phyloP scores from a whole-genome alignment of 2,329 filamentous ascomycete species.

The Clonostachys sp. region DNA sequence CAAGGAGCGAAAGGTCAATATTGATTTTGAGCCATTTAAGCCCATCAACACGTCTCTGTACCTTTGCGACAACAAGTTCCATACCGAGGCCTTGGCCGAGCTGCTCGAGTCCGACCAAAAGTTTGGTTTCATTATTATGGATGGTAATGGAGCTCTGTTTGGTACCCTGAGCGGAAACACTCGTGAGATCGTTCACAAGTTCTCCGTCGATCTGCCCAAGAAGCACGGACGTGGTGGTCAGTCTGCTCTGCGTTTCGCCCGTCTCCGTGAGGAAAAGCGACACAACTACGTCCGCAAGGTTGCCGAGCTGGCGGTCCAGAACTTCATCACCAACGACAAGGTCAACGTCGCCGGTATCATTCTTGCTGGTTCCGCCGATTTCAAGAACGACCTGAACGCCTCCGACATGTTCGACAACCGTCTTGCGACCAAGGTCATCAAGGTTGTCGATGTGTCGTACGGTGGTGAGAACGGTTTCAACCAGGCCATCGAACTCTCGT shows the following conservation, averaged over 20 bases:
- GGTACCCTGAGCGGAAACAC: slow-evolving; percentile 97
- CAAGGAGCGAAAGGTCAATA: slow-evolving; percentile 99
- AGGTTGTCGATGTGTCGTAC: slow-evolving; percentile 98
- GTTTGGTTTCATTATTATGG: slow-evolving; percentile 99
- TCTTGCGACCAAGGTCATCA: slow-evolving; percentile 93
- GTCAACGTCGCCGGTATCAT: slow-evolving; percentile 96
- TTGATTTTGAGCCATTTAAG: slow-evolving; percentile 99
- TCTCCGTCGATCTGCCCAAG: slow-evolving; percentile 97
- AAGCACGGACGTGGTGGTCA: slow-evolving; percentile 99
- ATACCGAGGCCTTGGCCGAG: slow-evolving; percentile 95
- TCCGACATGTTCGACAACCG: slow-evolving; percentile 96
- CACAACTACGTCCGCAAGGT: slow-evolving; percentile 99
- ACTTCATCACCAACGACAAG: slow-evolving; percentile 98
- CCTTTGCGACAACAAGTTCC: slow-evolving; percentile 99
- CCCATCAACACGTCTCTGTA: slow-evolving; percentile 99
- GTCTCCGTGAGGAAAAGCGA: slow-evolving; percentile 98
- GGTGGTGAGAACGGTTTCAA: slow-evolving; percentile 99
- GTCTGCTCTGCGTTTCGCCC: slow-evolving; percentile 97
- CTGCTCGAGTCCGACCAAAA: slow-evolving; percentile 98
- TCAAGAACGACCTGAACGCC: slow-evolving; percentile 98
- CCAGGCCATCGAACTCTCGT: slow-evolving; percentile 92
- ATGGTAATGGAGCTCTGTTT: slow-evolving; percentile 96
- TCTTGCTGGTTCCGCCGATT: slow-evolving; percentile 94
- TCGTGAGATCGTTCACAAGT: slow-evolving; percentile 94
- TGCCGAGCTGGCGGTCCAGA: slow-evolving; percentile 94